A percentile compares a stretch with the other conserved stretches of the same genome.
Conservation (phyloP, 2,329 filamentous ascomycete species). For the Alternaria gaisen region DNA sequence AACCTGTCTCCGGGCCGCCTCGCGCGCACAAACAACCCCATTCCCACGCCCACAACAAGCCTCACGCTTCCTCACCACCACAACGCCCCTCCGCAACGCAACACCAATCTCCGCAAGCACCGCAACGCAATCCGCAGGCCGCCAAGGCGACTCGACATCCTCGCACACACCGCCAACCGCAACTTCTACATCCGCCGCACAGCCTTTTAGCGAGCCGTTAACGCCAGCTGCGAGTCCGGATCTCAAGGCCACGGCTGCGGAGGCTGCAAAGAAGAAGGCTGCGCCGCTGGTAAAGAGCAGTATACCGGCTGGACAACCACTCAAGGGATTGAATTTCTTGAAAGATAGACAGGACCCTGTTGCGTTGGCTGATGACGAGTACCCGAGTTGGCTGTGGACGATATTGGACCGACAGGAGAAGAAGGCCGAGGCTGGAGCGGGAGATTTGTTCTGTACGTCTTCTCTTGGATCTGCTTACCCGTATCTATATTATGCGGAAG, state of each 20-base stretch:
- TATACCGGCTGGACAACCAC: conserved; percentile 72
- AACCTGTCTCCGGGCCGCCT: conserved; percentile 48
- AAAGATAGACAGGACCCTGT: conserved; percentile 78
- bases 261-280: conserved; percentile 39
- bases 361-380: conserved; percentile 76
- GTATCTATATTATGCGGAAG: not conserved
- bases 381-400: conserved; percentile 82
- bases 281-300: conserved; percentile 52
- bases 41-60: conserved; percentile 17
- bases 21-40: conserved; percentile 29
- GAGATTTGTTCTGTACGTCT: conserved; percentile 81
- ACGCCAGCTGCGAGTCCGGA: conserved; percentile 34
- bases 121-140: conserved; percentile 36
- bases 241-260: conserved; percentile 36
- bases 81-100: conserved; percentile 31
- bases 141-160: conserved; percentile 35
- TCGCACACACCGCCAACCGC: conserved; percentile 50
- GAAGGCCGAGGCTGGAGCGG: conserved; percentile 62
- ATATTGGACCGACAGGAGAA: conserved; percentile 71
- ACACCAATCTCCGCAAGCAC: conserved; percentile 39
- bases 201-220: conserved; percentile 57
- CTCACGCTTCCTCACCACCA: conserved; percentile 40
- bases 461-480: not conserved
- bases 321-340: conserved; percentile 79
- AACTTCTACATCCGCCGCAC: conserved; percentile 56